Evolutionary conservation across 2,329 filamentous ascomycete species (phyloP).

Genomic region (Calonectria hawksworthii): DNA sequence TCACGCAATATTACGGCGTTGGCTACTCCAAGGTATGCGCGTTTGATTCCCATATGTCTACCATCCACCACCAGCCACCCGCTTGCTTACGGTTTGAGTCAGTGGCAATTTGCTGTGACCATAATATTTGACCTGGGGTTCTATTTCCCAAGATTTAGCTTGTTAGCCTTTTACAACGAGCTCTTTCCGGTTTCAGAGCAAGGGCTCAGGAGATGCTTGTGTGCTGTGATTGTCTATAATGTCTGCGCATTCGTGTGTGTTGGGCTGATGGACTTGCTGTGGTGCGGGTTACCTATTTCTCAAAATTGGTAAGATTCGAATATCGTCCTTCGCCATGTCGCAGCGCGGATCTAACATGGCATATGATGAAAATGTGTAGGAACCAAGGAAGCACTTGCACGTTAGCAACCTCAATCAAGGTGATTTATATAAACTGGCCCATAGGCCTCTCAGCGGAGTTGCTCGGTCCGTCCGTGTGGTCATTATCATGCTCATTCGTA

Average conservation of each 20-base stretch:
- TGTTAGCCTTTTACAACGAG: conserved; percentile 1
- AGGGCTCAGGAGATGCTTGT: background rate
- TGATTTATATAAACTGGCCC: background rate
- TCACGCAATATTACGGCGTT: no score
- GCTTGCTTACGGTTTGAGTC: no score
- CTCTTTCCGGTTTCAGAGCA: conserved; percentile 3
- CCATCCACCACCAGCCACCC: no score
- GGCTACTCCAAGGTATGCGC: no score
- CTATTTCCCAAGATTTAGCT: conserved; percentile 11
- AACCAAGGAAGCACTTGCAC: background rate
- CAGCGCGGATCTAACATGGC: background rate
- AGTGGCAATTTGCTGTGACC: background rate
- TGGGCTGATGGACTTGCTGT: background rate
- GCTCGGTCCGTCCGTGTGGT: background rate
- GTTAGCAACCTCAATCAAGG: background rate
- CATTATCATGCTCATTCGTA: background rate
- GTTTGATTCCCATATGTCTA: no score
- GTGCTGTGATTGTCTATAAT: background rate
- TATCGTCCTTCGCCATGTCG: background rate
- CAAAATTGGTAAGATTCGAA: background rate
- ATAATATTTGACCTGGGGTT: background rate
- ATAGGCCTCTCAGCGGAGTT: background rate
- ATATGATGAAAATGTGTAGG: background rate
- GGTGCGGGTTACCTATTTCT: background rate
- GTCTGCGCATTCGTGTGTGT: background rate